Evolutionary conservation across 352 stramenopile species (phyloP), one percentile per base, ranked within the genome.

Genomic region (Phytophthora citrophthora): DNA sequence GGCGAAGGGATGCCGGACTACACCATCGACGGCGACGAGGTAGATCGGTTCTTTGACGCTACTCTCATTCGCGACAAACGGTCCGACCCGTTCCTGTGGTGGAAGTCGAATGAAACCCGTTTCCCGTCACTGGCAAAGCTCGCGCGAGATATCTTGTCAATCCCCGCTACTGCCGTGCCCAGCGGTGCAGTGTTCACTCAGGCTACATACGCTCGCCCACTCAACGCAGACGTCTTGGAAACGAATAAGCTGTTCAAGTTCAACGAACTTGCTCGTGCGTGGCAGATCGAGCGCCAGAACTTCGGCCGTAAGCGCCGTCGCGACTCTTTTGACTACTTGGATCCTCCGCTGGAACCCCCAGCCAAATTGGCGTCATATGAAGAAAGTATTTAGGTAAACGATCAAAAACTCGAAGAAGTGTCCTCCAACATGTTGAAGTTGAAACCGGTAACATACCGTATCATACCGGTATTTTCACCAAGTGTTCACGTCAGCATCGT

Each of bases 361-460:
- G 55, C 65, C 49, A 91, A 90, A 69, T 67, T 90, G 63, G 53
- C 81, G 59, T 78, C 84, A 72, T 91, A 90, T 86, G 84, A 93
- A 87, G 84, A 93, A 85, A 93, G 84, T 90, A 93, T 93, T 90
- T 93, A 93, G 81, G 66, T 68, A 60, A 76, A 72, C 54, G 49
- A 56, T 64, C 65, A 78, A 68, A 73, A 76, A 48, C 26, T 54
- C 58, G 68, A 52, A 34, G 1, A 8, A 32, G 9, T n/a, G 4
- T 34, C 29, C 9, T 12, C 4, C 20, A 20, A 11, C 29, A 34
- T 10, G 29, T 34, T 34, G 29, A 34, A 34, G 29, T 41, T 9
- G 7, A 34, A 34, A 50, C 43, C 23, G 24, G 20, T 34, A 34
- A 11, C 13, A 12, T 20, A 34, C 29, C 29, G 29, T 13, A 34